These are phyloP conservation scores for Pythium periplocum DNA, from an alignment of 352 stramenopile genomes.

Conservation along the genomic window DNA sequence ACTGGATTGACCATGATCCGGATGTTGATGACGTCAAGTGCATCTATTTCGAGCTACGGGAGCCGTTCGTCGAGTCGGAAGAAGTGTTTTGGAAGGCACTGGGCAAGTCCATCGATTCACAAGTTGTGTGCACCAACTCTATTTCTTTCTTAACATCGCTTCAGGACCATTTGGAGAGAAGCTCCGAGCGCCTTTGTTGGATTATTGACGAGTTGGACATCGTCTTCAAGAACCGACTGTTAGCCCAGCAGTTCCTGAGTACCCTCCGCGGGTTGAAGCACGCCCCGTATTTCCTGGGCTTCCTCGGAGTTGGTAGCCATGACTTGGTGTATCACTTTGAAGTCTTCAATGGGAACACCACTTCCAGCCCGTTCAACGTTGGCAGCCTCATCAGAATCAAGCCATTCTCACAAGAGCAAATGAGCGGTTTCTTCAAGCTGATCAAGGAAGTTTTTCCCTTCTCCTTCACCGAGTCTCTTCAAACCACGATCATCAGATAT, in stretches of 20 bases:
- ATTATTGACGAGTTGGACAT: slow-evolving; percentile 19
- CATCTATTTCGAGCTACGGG: background rate
- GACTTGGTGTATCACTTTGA: slow-evolving; percentile 11
- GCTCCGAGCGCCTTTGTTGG: slow-evolving; percentile 5
- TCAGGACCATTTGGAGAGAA: background rate
- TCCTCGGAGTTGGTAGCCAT: slow-evolving; percentile 23
- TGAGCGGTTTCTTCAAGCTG: slow-evolving; percentile 19
- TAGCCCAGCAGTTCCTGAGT: slow-evolving; percentile 12
- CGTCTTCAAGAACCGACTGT: slow-evolving; percentile 13
- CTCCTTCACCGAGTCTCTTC: slow-evolving; percentile 6
- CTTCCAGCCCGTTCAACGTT: slow-evolving; percentile 11
- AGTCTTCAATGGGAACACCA: slow-evolving; percentile 1
- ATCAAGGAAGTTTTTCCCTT: slow-evolving; percentile 13
- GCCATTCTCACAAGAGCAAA: slow-evolving; percentile 18
- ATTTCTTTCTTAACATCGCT: background rate
- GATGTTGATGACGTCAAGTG: background rate
- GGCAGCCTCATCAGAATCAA: slow-evolving; percentile 9
- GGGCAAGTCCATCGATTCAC: slow-evolving; percentile 1
- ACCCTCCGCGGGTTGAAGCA: slow-evolving; percentile 15
- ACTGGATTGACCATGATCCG: slow-evolving; percentile 9
- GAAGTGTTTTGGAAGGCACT: slow-evolving; percentile 3
- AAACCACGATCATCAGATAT: background rate
- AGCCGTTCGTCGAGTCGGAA: background rate
- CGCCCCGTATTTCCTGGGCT: slow-evolving; percentile 12
- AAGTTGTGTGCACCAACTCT: background rate